Evolutionary conservation across 208 protist genomes (phyloP), one percentile per base, ranked within the genome.

Genomic region (Acanthamoeba royreba): DNA sequence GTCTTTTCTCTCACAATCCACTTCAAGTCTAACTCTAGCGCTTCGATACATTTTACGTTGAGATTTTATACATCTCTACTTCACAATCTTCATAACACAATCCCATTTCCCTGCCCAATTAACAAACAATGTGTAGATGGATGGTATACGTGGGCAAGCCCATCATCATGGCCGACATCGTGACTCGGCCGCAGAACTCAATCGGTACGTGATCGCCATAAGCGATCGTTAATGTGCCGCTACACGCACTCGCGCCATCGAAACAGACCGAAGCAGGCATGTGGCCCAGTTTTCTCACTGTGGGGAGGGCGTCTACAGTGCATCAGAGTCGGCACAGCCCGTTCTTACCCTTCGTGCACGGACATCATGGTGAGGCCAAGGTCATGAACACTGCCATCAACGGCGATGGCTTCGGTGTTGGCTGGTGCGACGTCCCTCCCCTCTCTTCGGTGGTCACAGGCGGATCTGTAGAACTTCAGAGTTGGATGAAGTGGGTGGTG

Each of bases 281-380:
- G n/a, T n/a, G n/a, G n/a, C n/a, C n/a, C n/a, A n/a, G n/a, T n/a
- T n/a, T n/a, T n/a, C 61, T 28, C 3, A 72, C 22, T 33, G 19
- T n/a, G 40, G 5, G 52, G 4, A 19, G 7, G 15, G 17, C 17
- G 31, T 25, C n/a, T 87, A 25, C 2, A 72, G 47, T 90, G 49
- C 83, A 90, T 53, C 83, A 90, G 53, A 90, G 83, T 58, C n/a
- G 52, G 83, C 83, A 90, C 53, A 69, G 53, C 83, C 83, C 83
- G 47, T 90, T 69, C 52, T 42, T 90, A 31, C 83, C 83, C 52
- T 90, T 72, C 22, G 53, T 90, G 33, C 47, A 61, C 38, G 83
- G 83, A 17, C 53, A 69, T 33, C 83, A 61, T 33, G 52, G 53
- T 4, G 83, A 90, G 53, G 53, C 53, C 17, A 90, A 69, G 35